Evolutionary conservation across 2,329 filamentous ascomycete genomes (phyloP), one percentile per base, ranked within the genome.

Genomic region (Aspergillus sp.): DNA sequence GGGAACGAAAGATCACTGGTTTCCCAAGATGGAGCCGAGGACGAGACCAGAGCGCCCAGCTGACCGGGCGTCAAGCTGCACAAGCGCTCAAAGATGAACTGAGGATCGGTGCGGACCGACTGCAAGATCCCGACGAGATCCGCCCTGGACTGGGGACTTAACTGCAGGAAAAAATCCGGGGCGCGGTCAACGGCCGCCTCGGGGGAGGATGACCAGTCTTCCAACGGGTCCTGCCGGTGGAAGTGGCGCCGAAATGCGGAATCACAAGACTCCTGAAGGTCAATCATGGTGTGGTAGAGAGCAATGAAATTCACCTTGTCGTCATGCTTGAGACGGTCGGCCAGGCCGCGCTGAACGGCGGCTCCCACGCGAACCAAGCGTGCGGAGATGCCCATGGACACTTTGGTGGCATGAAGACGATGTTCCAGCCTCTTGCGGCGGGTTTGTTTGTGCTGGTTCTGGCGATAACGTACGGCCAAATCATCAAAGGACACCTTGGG

Each of bases 41-140:
- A 91, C 55, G 87, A 87, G 50, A 91, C 88, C 64, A 99, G 83
- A 57, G 88, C 84, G 66, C 88, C 85, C 56, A 97, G 83, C 76
- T 98, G 93, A 62, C 87, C 79, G 60, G 88, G 86, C 57, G 87
- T 88, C 66, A 99, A 81, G 69, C 85, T 87, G 73, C 87, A 87
- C 65, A 99, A 84, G 65, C 93, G 87, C 64, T 90, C 87, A 69
- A 94, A 91, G 74, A 99, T 76, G 76, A 96, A 98, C 69, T 93
- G 88, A 42, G 92, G 88, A 73, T 96, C 93, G 63, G 90, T 92
- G 67, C 94, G 87, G 63, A 97, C 85, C 75, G 91, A 86, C 52
- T 86, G 88, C 67, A 98, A 79, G 71, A 98, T 94, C 63, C 87
- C 85, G 59, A 97, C 74, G 60, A 97, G 86, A 49, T 88, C 86